Conservation (phyloP, 2,329 filamentous ascomycete species). For the Macrophomina phaseolina region DNA sequence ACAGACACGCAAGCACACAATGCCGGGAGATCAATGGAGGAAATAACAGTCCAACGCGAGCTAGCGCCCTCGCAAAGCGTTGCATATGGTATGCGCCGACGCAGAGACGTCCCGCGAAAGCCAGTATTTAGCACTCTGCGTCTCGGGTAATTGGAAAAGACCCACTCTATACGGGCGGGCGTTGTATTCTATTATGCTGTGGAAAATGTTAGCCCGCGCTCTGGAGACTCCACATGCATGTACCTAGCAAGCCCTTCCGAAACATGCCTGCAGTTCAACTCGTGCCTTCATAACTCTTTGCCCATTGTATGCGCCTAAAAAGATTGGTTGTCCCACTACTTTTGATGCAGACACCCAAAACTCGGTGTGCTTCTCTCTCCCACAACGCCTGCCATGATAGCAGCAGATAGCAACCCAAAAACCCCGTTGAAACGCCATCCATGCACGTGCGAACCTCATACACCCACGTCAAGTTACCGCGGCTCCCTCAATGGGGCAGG, state of each 20-base stretch:
- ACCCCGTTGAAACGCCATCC: background rate
- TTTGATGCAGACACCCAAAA: conserved; percentile 4
- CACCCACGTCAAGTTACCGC: background rate
- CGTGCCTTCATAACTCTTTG: background rate
- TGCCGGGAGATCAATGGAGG: too few species aligned
- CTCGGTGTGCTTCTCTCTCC: background rate
- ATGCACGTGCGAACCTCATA: background rate
- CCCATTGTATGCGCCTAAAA: conserved; percentile 2
- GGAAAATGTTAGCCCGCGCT: background rate
- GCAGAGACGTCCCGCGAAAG: conserved; percentile 1
- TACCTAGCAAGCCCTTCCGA: background rate
- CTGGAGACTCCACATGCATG: background rate
- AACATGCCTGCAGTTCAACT: background rate
- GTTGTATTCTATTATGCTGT: background rate
- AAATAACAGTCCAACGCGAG: too few species aligned
- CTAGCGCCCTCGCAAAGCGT: too few species aligned
- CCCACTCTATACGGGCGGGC: background rate
- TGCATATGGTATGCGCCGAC: background rate
- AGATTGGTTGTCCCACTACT: background rate
- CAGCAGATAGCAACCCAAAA: conserved; percentile 11
- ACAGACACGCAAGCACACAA: too few species aligned
- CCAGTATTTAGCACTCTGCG: background rate
- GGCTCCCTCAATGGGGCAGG: conserved; percentile 33
- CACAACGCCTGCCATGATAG: conserved; percentile 2
- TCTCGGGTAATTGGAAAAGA: background rate